Evolutionary conservation across 805 yeast genomes (phyloP), one percentile per base, ranked within the genome.

Genomic region (Lipomyces japonicus): DNA sequence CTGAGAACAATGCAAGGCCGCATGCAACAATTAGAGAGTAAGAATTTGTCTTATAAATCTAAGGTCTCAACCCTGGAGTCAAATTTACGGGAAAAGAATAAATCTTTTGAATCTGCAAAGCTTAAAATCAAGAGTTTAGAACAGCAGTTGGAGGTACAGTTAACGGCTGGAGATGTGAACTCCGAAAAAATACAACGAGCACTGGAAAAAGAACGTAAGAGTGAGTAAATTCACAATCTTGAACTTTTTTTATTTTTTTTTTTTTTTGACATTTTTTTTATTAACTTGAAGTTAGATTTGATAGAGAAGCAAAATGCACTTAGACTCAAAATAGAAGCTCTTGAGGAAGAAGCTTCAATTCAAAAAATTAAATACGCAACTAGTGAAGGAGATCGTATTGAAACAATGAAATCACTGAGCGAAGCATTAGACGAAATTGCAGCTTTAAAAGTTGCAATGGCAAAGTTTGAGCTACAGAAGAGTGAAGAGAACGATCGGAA

Each of bases 371-470:
- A 47, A 18, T 34, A 41, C 16, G 25, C 25, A 26, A 38, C 43
- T 10, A 39, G 51, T 10, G 56, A 54, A 38, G 50, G 41, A n/a
- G 58, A 54, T 38, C 48, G 53, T 16, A 40, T 44, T 22, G 48
- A 44, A 10, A 53, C 57, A 3, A 31, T 44, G 30, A 48, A 18
- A 37, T 31, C 45, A 5, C 32, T 54, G 19, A 10, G 37, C 10
- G 38, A 50, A 7, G 46, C 41, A 12, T 19, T 44, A 34, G 47
- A 44, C 21, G 46, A 41, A 26, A 32, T 46, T 21, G 43, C 31
- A 12, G 26, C 16, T 22, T n/a, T 50, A 24, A 51, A 44, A 32
- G 42, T 42, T 16, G 16, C 25, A 3, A 53, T 46, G 24, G 34
- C 41, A 2, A 24, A 34, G 35, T 35, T 50, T 30, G 42, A 39